phyloP scores from a whole-genome alignment of 192 early-diverging fungal genomes.

The Diversispora eburnea region DNA sequence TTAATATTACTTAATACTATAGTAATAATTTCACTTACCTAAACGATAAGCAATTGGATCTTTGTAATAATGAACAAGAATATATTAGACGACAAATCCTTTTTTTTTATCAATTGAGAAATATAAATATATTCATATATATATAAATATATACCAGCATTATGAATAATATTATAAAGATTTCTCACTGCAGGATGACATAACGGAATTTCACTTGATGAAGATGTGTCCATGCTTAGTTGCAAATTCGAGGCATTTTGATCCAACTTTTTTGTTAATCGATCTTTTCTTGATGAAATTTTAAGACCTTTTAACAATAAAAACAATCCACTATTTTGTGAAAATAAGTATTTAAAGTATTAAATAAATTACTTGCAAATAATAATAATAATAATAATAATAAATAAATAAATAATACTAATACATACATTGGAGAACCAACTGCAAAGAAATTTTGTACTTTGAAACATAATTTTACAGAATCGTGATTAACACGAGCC shows the following conservation, averaged over 20 bases:
- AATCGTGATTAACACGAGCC: conserved; percentile 25
- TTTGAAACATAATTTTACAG: conserved; percentile 56
- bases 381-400: not conserved
- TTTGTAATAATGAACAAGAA: not conserved
- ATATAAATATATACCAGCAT: conserved; percentile 31
- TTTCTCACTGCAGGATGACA: conserved; percentile 63
- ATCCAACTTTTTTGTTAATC: not conserved
- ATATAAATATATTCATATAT: too few species aligned
- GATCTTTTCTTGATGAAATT: conserved; percentile 48
- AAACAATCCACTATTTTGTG: conserved; percentile 53
- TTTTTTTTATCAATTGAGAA: too few species aligned
- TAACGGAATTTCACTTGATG: conserved; percentile 30
- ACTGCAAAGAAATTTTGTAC: conserved; percentile 76
- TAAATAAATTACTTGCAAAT: not conserved
- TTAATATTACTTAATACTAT: not conserved
- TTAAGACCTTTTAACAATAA: conserved; percentile 70
- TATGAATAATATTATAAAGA: conserved; percentile 80
- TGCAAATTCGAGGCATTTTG: conserved; percentile 19
- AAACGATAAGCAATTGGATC: conserved; percentile 65
- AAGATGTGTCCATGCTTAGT: conserved; percentile 29
- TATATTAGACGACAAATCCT: too few species aligned
- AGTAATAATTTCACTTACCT: conserved; percentile 10
- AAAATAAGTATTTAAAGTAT: not conserved
- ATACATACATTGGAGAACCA: conserved; percentile 56
- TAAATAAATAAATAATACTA: not conserved